These are phyloP conservation scores for Kodamaea derodonti DNA, from an alignment of 1,139 yeast genomes.

Conservation along the genomic window DNA sequence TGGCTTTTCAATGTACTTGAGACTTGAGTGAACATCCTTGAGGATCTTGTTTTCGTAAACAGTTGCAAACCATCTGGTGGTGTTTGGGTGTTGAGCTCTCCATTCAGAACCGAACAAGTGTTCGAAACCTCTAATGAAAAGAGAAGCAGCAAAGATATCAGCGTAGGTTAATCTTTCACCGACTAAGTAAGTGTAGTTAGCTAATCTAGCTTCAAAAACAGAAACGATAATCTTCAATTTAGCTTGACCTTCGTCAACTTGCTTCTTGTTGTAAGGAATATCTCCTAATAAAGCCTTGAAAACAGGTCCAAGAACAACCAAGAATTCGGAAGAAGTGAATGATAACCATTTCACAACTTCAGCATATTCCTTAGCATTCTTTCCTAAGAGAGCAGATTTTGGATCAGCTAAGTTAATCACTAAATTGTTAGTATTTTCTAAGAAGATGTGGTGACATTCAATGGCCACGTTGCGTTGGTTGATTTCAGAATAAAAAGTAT, in stretches of 20 bases:
- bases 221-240: constrained; percentile 37
- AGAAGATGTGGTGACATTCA: too few species aligned
- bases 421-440: constrained; percentile 11
- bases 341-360: constrained; percentile 78
- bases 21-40: constrained; percentile 36
- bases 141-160: constrained; percentile 66
- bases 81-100: constrained; percentile 70
- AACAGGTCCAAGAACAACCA: constrained; percentile 36
- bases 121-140: constrained; percentile 62
- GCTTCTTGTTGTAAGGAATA: constrained; percentile 73
- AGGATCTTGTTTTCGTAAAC: constrained; percentile 56
- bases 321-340: constrained; percentile 68
- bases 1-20: constrained; percentile 63
- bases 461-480: too few species aligned
- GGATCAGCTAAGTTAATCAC: constrained; percentile 25
- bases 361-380: constrained; percentile 64
- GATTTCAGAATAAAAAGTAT: constrained; percentile 50
- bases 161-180: constrained; percentile 88
- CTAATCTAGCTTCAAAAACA: constrained; percentile 61
- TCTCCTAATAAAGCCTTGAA: constrained; percentile 35
- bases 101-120: constrained; percentile 70
- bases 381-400: constrained; percentile 52
- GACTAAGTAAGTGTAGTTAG: constrained; percentile 79
- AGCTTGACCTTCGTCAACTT: constrained; percentile 52
- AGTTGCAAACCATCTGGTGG: constrained; percentile 85